Evolutionary conservation across 2,329 filamentous ascomycete species (phyloP).

Genomic region (Berkeleyomyces basicola): DNA sequence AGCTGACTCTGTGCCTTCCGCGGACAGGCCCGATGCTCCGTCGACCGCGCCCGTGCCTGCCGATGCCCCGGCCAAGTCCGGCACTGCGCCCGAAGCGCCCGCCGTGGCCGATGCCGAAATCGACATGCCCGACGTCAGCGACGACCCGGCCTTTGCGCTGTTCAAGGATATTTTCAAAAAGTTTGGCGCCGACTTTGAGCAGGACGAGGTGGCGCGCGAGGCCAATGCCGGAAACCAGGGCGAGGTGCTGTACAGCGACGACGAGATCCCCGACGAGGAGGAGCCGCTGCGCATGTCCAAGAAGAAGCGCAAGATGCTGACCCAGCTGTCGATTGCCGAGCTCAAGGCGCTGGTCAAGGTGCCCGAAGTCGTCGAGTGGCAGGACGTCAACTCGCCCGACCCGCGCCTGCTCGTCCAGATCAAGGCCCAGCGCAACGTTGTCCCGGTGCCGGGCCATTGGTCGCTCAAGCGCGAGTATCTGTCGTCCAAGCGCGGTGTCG

Average conservation of each 20-base stretch:
- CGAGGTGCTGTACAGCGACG: constrained; percentile 67
- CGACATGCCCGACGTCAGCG: constrained; percentile 30
- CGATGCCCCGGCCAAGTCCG: neutral
- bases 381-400: constrained; percentile 80
- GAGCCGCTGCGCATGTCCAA: constrained; percentile 58
- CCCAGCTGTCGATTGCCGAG: constrained; percentile 86
- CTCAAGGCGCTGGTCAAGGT: constrained; percentile 82
- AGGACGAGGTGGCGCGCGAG: constrained; percentile 48
- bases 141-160: constrained; percentile 65
- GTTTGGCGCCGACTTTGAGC: constrained; percentile 51
- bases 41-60: neutral
- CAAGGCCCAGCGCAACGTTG: constrained; percentile 87
- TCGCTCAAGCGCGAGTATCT: constrained; percentile 92
- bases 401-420: constrained; percentile 81
- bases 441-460: constrained; percentile 90
- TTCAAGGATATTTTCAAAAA: constrained; percentile 71
- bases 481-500: constrained; percentile 89
- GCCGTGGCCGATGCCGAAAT: constrained; percentile 5
- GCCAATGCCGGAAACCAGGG: constrained; percentile 59
- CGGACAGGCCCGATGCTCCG: neutral
- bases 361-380: constrained; percentile 94
- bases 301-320: constrained; percentile 83
- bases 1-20: neutral
- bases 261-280: constrained; percentile 73
- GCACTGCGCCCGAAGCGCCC: constrained; percentile 8